These are phyloP conservation scores for Bauhinia variegata DNA, from an alignment of 306 rosid genomes.

Conservation along the genomic window DNA sequence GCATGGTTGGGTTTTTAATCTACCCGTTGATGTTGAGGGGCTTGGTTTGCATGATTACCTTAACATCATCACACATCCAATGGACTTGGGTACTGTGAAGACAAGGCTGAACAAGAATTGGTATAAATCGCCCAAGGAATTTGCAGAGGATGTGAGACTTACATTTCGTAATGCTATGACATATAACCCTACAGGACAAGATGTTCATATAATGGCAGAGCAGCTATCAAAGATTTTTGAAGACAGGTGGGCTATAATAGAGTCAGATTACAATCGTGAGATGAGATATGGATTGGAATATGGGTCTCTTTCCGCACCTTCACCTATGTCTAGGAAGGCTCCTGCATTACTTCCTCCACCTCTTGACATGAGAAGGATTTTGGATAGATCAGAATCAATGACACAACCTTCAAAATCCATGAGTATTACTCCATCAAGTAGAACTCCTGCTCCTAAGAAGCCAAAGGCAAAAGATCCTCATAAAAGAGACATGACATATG, in stretches of 20 bases:
- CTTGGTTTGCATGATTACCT: conserved; percentile 93
- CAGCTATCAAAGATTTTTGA: conserved; percentile 71
- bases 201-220: conserved; percentile 97
- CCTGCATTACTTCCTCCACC: conserved; percentile 61
- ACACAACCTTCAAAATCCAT: conserved; percentile 51
- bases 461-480: conserved; percentile 93
- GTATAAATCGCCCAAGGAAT: conserved; percentile 94
- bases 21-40: conserved; percentile 78
- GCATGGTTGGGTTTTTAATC: conserved; percentile 90
- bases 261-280: conserved; percentile 83
- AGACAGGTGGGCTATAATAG: conserved; percentile 90
- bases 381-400: conserved; percentile 77
- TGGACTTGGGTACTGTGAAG: conserved; percentile 93
- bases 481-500: conserved; percentile 92
- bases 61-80: conserved; percentile 75
- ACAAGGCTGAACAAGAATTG: conserved; percentile 80
- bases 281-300: conserved; percentile 62
- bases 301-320: conserved; percentile 61
- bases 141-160: conserved; percentile 98
- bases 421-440: conserved; percentile 63
- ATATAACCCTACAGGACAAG: conserved; percentile 89
- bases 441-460: conserved; percentile 93
- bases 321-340: conserved; percentile 70
- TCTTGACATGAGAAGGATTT: conserved; percentile 79
- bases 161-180: conserved; percentile 87